phyloP scores from a whole-genome alignment of 1,139 yeast species.

The Sugiyamaella castrensis region DNA sequence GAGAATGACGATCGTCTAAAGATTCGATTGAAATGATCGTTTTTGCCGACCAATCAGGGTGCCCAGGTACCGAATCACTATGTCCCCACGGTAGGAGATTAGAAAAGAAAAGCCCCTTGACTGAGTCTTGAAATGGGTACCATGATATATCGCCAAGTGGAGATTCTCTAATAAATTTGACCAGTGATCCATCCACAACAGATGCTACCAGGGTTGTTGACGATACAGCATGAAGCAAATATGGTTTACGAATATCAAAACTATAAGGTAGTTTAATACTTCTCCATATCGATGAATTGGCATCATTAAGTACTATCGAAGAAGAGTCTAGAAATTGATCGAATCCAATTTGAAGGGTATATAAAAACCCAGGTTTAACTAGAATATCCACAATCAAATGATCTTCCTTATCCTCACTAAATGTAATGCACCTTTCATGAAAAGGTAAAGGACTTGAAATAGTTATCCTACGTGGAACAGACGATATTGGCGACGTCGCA shows the following conservation, averaged over 20 bases:
- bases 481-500: too few species aligned
- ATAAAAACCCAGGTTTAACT: constrained; percentile 28
- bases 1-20: constrained; percentile 10
- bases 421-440: constrained; percentile 25
- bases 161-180: constrained; percentile 47
- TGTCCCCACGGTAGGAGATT: constrained; percentile 26
- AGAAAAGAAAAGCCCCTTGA: constrained; percentile 19
- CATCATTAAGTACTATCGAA: constrained; percentile 16
- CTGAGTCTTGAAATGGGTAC: constrained; percentile 25
- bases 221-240: constrained; percentile 49
- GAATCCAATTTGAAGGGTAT: constrained; percentile 27
- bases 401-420: constrained; percentile 23
- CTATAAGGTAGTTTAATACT: constrained; percentile 54
- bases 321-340: constrained; percentile 18
- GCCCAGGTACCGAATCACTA: constrained; percentile 34
- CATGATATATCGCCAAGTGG: constrained; percentile 27
- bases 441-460: constrained; percentile 24
- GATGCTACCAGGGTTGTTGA: constrained; percentile 49
- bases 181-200: constrained; percentile 63
- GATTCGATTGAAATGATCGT: constrained; percentile 30
- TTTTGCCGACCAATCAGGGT: constrained; percentile 29
- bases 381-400: constrained; percentile 29
- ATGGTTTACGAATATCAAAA: constrained; percentile 67
- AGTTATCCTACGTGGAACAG: constrained; percentile 27
- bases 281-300: constrained; percentile 29